Percentiles rank a stretch among this genome's conserved stretches.
phyloP scores from a whole-genome alignment of 1,284 basidiomycete species.

The Xerocomus subilludens region DNA sequence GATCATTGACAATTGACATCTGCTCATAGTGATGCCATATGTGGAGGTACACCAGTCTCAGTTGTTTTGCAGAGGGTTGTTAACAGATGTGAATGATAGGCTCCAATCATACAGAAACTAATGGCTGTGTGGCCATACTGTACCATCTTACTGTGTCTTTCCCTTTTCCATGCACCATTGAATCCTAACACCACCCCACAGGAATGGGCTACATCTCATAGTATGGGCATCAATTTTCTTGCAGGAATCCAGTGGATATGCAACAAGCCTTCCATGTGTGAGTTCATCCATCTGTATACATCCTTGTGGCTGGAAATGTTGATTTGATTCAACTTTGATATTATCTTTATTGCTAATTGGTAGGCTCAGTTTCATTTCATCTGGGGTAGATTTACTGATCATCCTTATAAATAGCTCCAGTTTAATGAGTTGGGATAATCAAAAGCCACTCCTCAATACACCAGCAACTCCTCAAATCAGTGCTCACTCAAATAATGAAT shows the following conservation, averaged over 20 bases:
- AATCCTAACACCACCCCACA: slow-evolving; percentile 43
- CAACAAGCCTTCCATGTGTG: slow-evolving; percentile 52
- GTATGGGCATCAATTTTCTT: slow-evolving; percentile 62
- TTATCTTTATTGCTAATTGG: slow-evolving; percentile 49
- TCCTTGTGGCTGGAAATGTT: neutral
- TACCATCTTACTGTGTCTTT: slow-evolving; percentile 68
- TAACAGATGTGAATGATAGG: slow-evolving; percentile 53
- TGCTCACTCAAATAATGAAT: slow-evolving; percentile 59
- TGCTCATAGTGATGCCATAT: slow-evolving; percentile 63
- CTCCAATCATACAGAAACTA: slow-evolving; percentile 58
- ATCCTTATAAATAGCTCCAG: slow-evolving; percentile 57
- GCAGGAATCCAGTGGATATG: slow-evolving; percentile 66
- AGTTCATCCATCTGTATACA: slow-evolving; percentile 5
- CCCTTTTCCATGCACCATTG: slow-evolving; percentile 66
- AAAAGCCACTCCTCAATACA: slow-evolving; percentile 59
- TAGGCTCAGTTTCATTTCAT: slow-evolving; percentile 8
- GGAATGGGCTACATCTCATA: slow-evolving; percentile 64
- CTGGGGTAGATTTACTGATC: neutral
- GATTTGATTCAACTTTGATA: slow-evolving; percentile 23
- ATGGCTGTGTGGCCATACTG: slow-evolving; percentile 57
- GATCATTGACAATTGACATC: neutral
- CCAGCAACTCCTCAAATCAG: slow-evolving; percentile 59
- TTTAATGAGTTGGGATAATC: slow-evolving; percentile 62
- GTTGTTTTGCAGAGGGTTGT: neutral
- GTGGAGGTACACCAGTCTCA: slow-evolving; percentile 44